phyloP scores from a whole-genome alignment of 2,329 filamentous ascomycete species.

The Bipolaris cookei region DNA sequence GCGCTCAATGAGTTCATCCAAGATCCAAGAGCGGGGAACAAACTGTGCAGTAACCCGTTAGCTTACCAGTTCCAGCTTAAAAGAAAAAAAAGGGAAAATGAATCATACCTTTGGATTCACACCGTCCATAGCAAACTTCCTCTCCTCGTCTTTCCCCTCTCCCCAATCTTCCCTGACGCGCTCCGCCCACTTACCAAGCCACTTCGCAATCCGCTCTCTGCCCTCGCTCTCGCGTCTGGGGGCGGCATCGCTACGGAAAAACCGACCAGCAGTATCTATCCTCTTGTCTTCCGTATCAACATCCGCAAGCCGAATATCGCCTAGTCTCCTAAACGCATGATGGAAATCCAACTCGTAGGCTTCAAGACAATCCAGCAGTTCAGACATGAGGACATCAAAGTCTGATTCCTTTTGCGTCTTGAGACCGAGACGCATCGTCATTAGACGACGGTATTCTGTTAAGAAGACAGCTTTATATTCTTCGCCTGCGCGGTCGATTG shows the following conservation, averaged over 20 bases:
- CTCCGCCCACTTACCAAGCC: constrained; percentile 79
- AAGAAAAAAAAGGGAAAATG: not conserved
- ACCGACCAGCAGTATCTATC: constrained; percentile 69
- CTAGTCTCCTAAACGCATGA: constrained; percentile 86
- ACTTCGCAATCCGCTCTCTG: constrained; percentile 71
- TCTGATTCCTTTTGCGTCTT: constrained; percentile 72
- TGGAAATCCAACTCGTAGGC: constrained; percentile 88
- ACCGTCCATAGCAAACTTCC: constrained; percentile 40
- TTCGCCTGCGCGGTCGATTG: constrained; percentile 81
- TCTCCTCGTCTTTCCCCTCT: constrained; percentile 61
- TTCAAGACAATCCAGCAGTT: constrained; percentile 81
- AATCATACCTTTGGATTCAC: constrained; percentile 9
- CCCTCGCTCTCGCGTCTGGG: constrained; percentile 65
- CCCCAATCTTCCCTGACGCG: constrained; percentile 80
- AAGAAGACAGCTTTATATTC: constrained; percentile 90
- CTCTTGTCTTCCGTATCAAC: constrained; percentile 70
- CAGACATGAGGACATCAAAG: constrained; percentile 82
- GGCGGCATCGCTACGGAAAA: constrained; percentile 76
- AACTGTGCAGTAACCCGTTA: constrained; percentile 60
- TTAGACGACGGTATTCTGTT: constrained; percentile 84
- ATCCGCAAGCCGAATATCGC: constrained; percentile 65
- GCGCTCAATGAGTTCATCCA: constrained; percentile 89
- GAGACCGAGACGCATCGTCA: constrained; percentile 80
- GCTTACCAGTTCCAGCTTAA: not conserved
- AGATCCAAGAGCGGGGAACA: constrained; percentile 84